phyloP scores from a whole-genome alignment of 257 asterid genomes.

The Solanum microdontum region DNA sequence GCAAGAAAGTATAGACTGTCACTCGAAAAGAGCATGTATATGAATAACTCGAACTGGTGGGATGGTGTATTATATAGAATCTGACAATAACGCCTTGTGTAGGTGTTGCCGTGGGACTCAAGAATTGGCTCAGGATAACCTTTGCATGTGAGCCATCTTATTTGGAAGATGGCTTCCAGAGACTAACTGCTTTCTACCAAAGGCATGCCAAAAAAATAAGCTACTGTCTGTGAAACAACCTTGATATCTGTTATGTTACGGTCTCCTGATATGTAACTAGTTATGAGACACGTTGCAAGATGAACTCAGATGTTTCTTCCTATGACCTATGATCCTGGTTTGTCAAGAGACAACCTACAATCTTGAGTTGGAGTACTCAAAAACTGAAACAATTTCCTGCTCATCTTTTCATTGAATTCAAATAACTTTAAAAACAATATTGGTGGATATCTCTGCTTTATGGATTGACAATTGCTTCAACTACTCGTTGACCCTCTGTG shows the following conservation, averaged over 20 bases:
- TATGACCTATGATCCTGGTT: no score
- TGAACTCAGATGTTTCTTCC: background rate
- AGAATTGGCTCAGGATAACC: conserved; percentile 71
- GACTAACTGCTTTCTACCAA: conserved; percentile 50
- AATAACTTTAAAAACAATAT: background rate
- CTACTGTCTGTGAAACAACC: background rate
- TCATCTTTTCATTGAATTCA: background rate
- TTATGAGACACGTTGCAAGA: background rate
- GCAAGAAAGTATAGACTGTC: background rate
- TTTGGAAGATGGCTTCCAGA: conserved; percentile 46
- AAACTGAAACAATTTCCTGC: background rate
- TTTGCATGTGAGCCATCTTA: conserved; percentile 60
- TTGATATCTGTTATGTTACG: no score
- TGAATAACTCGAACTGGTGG: background rate
- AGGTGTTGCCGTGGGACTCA: conserved; percentile 65
- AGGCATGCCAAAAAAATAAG: conserved; percentile 54
- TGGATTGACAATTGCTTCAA: background rate
- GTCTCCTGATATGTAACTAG: no score
- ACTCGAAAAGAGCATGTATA: background rate
- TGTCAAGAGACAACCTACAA: background rate
- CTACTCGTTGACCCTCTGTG: conserved; percentile 5
- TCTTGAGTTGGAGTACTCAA: background rate
- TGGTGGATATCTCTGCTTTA: background rate
- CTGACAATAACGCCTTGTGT: background rate
- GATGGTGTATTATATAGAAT: background rate